Evolutionary conservation across 176 grass and related monocot genomes (phyloP).

Genomic region (Carex kokanica): DNA sequence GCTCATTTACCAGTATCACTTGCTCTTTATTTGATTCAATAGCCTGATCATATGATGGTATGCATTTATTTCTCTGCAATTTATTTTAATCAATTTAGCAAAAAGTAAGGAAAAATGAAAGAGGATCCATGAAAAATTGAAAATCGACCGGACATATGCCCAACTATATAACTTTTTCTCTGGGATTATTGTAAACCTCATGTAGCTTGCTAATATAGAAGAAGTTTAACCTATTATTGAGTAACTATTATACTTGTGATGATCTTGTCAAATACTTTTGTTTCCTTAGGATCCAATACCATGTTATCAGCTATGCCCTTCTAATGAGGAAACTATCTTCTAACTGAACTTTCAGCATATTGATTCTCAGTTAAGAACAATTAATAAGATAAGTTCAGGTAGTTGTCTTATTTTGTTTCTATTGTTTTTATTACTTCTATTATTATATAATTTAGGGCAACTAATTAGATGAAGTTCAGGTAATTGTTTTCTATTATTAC

Average conservation of each 20-base stretch:
- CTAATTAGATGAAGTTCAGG: no score
- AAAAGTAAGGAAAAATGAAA: not conserved
- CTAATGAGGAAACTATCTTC: slow-evolving; percentile 61
- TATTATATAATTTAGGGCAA: no score
- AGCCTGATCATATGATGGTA: no score
- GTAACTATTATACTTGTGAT: not conserved
- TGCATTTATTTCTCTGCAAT: no score
- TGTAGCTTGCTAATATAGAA: not conserved
- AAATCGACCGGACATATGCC: not conserved
- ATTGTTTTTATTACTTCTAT: no score
- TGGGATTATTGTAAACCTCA: not conserved
- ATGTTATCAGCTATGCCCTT: slow-evolving; percentile 38
- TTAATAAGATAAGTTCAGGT: slow-evolving; percentile 50
- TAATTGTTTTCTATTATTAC: no score
- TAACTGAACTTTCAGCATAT: slow-evolving; percentile 46
- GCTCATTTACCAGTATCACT: no score
- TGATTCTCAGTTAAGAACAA: slow-evolving; percentile 55
- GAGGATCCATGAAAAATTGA: not conserved
- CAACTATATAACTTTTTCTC: not conserved
- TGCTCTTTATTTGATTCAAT: no score
- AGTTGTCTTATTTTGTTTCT: not conserved
- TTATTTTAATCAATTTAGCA: not conserved
- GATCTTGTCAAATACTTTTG: slow-evolving; percentile 3
- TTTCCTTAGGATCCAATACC: slow-evolving; percentile 53
- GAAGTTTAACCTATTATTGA: not conserved